Base-by-base conservation (phyloP, 1,284 basidiomycete genomes). In the Moesziomyces parantarcticus region DNA sequence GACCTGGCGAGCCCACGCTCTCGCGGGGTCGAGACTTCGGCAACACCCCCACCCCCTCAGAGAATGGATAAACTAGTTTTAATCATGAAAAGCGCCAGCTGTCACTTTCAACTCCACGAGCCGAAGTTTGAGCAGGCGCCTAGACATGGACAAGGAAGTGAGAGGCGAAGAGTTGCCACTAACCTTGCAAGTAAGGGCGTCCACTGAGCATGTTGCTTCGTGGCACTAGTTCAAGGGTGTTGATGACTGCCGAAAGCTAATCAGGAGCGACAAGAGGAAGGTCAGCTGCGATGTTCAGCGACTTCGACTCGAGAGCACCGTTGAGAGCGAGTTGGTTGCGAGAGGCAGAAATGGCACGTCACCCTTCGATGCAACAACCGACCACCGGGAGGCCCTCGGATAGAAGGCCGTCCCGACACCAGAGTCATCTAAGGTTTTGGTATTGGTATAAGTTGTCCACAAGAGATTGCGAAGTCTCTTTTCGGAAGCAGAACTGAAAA, bases 1-100 rank as follows among this genome's bases (percentile, higher is more conserved):
- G 42, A 39, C 21, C 25, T 48, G 53, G 45, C 25, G 25, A 32
- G n/a, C 4, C 21, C 48, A 21, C 3, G n/a, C 47, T 21, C 40
- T 50, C 55, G 65, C 48, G 23, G 48, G 50, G 42, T 32, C 55
- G 51, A 58, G 55, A 36, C 59, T 63, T 48, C 70, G 70, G 48
- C 65, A 67, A 67, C 50, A 58, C 58, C 58, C 60, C 70, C 55
- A 68, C 71, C 63, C 62, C 71, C 65, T 74, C 71, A 69, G 71
- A 74, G 71, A 74, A 74, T 74, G 71, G 71, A 74, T 74, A 66
- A 74, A 74, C 71, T 74, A 69, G 71, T 69, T 74, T 69, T 74
- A 74, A 74, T 74, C 71, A 74, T 70, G 53, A 32, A 50, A 53
- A 47, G 46, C 49, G 26, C 49, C 42, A 7, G 45, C 36, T 25